Conservation (phyloP, 2,329 filamentous ascomycete genomes). For the Diaporthe batatas region DNA sequence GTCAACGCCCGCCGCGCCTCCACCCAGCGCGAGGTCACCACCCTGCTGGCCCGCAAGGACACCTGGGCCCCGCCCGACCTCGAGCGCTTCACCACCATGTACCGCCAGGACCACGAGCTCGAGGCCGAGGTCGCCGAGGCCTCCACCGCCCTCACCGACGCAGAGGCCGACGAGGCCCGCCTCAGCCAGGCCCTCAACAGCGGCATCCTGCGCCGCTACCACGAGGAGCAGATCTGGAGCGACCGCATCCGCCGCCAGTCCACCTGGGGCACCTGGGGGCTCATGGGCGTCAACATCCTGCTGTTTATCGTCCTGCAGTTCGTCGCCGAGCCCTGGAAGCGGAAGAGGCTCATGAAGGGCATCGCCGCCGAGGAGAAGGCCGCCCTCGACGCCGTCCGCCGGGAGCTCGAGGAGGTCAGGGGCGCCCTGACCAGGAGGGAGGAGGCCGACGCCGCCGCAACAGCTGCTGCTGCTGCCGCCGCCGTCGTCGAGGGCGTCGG, state of each 20-base stretch:
- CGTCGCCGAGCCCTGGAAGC: slow-evolving; percentile 92
- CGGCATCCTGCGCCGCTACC: slow-evolving; percentile 90
- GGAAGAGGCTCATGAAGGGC: slow-evolving; percentile 82
- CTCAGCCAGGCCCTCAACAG: slow-evolving; percentile 81
- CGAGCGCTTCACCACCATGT: slow-evolving; percentile 93
- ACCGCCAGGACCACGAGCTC: slow-evolving; percentile 92
- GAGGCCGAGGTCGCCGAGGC: slow-evolving; percentile 84
- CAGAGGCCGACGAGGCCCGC: slow-evolving; percentile 85
- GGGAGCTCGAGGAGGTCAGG: slow-evolving; percentile 56
- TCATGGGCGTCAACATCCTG: slow-evolving; percentile 97
- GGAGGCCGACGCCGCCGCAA: slow-evolving; percentile 36
- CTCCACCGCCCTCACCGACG: slow-evolving; percentile 77
- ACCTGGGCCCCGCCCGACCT: slow-evolving; percentile 89
- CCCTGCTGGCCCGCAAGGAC: slow-evolving; percentile 92
- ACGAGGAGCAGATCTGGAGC: slow-evolving; percentile 99
- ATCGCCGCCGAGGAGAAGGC: slow-evolving; percentile 84
- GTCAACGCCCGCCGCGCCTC: slow-evolving; percentile 86
- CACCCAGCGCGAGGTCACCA: slow-evolving; percentile 95
- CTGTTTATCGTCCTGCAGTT: slow-evolving; percentile 89
- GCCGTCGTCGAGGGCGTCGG: slow-evolving; percentile 6
- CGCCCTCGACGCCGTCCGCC: slow-evolving; percentile 62
- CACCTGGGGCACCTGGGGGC: slow-evolving; percentile 97
- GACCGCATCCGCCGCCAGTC: slow-evolving; percentile 96
- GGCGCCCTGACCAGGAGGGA: slow-evolving; percentile 47
- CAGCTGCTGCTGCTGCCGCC: not conserved